These are phyloP conservation scores for Cyberlindnera maclurae DNA, from an alignment of 805 yeast species.

Conservation along the genomic window DNA sequence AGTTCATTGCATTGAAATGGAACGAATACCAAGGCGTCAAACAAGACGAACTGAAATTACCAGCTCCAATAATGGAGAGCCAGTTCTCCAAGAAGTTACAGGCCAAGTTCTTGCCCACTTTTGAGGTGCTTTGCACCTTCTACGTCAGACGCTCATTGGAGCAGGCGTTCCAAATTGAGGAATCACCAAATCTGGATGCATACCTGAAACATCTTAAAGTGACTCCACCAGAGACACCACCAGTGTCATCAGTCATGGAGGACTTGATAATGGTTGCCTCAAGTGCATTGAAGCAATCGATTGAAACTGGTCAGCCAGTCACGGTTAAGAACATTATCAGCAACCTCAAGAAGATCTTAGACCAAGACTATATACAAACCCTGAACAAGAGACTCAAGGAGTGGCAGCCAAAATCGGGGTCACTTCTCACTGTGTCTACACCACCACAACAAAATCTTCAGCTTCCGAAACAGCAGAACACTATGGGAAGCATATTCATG, in stretches of 20 bases:
- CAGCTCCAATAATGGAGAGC: constrained; percentile 46
- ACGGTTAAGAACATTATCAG: constrained; percentile 49
- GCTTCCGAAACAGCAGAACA: constrained; percentile 9
- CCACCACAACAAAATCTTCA: constrained; percentile 15
- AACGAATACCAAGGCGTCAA: constrained; percentile 32
- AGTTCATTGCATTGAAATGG: constrained; percentile 68
- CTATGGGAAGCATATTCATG: constrained; percentile 29
- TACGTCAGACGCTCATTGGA: constrained; percentile 74
- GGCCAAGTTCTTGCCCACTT: constrained; percentile 47
- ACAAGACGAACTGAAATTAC: constrained; percentile 31
- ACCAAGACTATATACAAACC: constrained; percentile 56
- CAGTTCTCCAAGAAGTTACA: constrained; percentile 50
- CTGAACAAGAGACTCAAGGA: constrained; percentile 40
- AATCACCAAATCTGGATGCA: constrained; percentile 51
- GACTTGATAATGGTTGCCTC: constrained; percentile 73
- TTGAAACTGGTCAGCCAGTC: constrained; percentile 62
- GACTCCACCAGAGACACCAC: constrained; percentile 47
- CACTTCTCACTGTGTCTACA: constrained; percentile 20
- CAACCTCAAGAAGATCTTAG: constrained; percentile 52
- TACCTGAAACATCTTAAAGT: constrained; percentile 20
- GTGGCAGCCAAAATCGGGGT: constrained; percentile 33
- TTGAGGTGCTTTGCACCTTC: constrained; percentile 56
- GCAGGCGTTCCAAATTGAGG: constrained; percentile 75
- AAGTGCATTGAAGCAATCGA: constrained; percentile 52
- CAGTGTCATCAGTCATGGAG: constrained; percentile 79